These are phyloP conservation scores for Didymosphaeria variabile DNA, from an alignment of 2,329 filamentous ascomycete genomes.

Conservation along the genomic window DNA sequence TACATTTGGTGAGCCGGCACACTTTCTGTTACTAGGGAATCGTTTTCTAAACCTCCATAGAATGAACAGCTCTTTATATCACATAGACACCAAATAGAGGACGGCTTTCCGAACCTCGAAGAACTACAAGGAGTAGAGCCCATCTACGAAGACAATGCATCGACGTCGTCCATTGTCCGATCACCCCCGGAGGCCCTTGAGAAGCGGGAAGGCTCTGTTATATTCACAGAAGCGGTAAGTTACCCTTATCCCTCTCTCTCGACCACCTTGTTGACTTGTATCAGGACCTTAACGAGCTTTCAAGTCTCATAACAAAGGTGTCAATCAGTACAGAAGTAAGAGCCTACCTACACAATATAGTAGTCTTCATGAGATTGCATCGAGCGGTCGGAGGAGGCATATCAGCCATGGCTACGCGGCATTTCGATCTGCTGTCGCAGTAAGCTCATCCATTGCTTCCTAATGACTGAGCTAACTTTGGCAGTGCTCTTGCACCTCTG, in stretches of 20 bases:
- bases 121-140: constrained; percentile 52
- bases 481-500: constrained; percentile 76
- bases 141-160: constrained; percentile 40
- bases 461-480: constrained; percentile 37
- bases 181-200: constrained; percentile 29
- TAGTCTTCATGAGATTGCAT: constrained; percentile 87
- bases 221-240: constrained; percentile 58
- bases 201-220: constrained; percentile 31
- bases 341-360: constrained; percentile 86
- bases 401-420: constrained; percentile 78
- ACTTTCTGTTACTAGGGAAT: neutral
- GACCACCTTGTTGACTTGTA: constrained; percentile 10
- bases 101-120: constrained; percentile 80
- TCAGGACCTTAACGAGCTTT: constrained; percentile 66
- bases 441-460: constrained; percentile 44
- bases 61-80: constrained; percentile 90
- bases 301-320: constrained; percentile 66
- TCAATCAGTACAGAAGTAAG: constrained; percentile 78
- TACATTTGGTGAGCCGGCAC: constrained; percentile 51
- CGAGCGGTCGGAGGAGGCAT: constrained; percentile 83
- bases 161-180: constrained; percentile 50
- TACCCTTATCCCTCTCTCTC: neutral
- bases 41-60: constrained; percentile 62
- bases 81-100: constrained; percentile 77
- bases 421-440: constrained; percentile 75